A percentile compares a stretch with the other conserved stretches of the same genome.
Evolutionary conservation across 352 stramenopile genomes (phyloP).

Genomic region (Pythium sp.): DNA sequence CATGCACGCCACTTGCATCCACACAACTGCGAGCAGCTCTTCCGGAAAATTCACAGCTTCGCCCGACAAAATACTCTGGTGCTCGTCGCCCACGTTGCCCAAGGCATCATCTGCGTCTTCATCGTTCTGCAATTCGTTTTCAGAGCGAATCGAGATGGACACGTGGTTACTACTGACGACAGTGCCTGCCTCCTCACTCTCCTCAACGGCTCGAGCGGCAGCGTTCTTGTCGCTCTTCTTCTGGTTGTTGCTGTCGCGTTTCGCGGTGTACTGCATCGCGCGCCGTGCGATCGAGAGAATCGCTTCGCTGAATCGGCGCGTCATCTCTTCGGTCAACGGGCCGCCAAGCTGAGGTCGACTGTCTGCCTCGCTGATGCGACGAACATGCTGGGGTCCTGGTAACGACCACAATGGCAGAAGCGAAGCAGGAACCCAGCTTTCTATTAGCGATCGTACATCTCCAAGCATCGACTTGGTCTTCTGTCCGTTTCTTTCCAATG

Average conservation of each 20-base stretch:
- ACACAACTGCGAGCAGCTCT: slow-evolving; percentile 72
- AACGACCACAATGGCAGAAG: slow-evolving; percentile 8
- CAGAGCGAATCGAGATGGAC: slow-evolving; percentile 12
- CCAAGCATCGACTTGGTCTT: slow-evolving; percentile 13
- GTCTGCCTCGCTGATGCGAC: slow-evolving; percentile 54
- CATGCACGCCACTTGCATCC: slow-evolving; percentile 77
- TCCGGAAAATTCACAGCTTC: slow-evolving; percentile 44
- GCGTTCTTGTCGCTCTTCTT: slow-evolving; percentile 17
- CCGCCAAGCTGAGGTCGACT: slow-evolving; percentile 46
- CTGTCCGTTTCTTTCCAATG: neutral
- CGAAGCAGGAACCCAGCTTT: slow-evolving; percentile 11
- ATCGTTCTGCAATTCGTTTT: slow-evolving; percentile 10
- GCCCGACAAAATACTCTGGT: slow-evolving; percentile 17
- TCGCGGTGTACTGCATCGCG: slow-evolving; percentile 47
- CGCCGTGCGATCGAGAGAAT: slow-evolving; percentile 59
- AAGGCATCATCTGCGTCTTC: slow-evolving; percentile 5
- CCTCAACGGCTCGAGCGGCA: slow-evolving; percentile 12
- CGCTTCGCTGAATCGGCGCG: slow-evolving; percentile 62
- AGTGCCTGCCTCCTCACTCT: slow-evolving; percentile 13
- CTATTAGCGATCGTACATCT: slow-evolving; percentile 3
- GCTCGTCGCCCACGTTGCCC: slow-evolving; percentile 2
- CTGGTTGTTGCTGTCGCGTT: slow-evolving; percentile 20
- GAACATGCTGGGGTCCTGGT: slow-evolving; percentile 16
- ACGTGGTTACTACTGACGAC: slow-evolving; percentile 14
- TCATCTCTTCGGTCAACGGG: slow-evolving; percentile 60